Base-by-base conservation (phyloP, 768 basidiomycete genomes). In the Phaeolepiota aurea region DNA sequence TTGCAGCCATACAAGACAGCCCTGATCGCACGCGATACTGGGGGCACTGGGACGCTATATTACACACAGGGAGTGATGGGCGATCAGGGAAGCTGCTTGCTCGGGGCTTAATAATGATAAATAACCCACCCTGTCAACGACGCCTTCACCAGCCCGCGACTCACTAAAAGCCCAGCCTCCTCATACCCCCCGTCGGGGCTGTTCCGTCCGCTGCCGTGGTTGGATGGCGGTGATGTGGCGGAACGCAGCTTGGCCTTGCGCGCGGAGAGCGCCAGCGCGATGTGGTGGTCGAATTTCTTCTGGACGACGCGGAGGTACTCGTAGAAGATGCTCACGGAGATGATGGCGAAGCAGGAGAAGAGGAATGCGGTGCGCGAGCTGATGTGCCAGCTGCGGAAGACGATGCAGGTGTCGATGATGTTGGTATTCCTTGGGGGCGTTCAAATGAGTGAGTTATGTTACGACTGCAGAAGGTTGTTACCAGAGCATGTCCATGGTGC, bases 401-500 rank as follows among this genome's bases (percentile, higher is more conserved):
- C 80, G 61, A 89, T 69, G 64, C 87, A 90, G 33, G 86, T 87
- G 62, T 87, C 69, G 56, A 79, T 60, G 50, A 87, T 74, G 41
- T 88, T 76, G 28, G 83, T 83, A 62, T 88, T 88, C 83, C 77
- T 77, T 45, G 28, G 20, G 20, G 33, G 20, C 36, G 22, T 21
- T 21, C n/a, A 23, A n/a, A n/a, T n/a, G n/a, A 14, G 32, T 28
- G 25, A 28, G n/a, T 28, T 7, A 28, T 28, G 25, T 28, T n/a
- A 28, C 7, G n/a, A 28, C 25, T 28, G 25, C n/a, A n/a, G 25
- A 28, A n/a, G 25, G 25, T n/a, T n/a, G 25, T 28, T 28, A 80
- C 79, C 86, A 89, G 51, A 90, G 76, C 87, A 90, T 90, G 59
- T 86, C 64, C 79, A 85, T 82, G 5, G 75, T 62, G 56, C 87